These are phyloP conservation scores for Neofusicoccum sp. DNA, from an alignment of 2,329 filamentous ascomycete genomes.

Conservation along the genomic window DNA sequence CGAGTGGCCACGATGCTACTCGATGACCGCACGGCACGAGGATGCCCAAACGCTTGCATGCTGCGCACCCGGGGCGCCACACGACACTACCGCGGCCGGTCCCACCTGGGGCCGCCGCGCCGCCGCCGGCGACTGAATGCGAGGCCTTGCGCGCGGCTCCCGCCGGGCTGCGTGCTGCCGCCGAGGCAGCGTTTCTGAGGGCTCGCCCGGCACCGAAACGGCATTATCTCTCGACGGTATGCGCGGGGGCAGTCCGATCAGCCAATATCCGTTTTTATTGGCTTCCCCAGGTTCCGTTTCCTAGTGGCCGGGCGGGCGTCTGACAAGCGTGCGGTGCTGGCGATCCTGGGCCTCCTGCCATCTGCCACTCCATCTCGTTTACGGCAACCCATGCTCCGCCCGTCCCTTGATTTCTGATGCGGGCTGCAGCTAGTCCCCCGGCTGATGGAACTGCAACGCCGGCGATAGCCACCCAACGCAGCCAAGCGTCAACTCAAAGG, in stretches of 20 bases:
- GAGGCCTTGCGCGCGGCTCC: not conserved
- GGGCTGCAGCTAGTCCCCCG: constrained; percentile 14
- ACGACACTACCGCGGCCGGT: constrained; percentile 13
- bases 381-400: constrained; percentile 18
- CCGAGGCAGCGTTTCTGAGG: not conserved
- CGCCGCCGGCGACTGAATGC: not conserved
- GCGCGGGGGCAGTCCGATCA: constrained; percentile 25
- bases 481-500: constrained; percentile 18
- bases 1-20: not conserved
- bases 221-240: constrained; percentile 5
- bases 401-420: constrained; percentile 19
- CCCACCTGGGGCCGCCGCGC: constrained; percentile 4
- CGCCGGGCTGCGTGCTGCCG: not conserved
- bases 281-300: constrained; percentile 14
- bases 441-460: constrained; percentile 16
- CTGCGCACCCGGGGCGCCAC: constrained; percentile 14
- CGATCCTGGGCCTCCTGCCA: constrained; percentile 16
- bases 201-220: constrained; percentile 11
- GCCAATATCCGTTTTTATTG: constrained; percentile 39
- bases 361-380: constrained; percentile 20
- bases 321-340: constrained; percentile 19
- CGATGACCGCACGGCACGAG: constrained; percentile 15
- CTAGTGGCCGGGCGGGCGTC: constrained; percentile 14
- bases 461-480: constrained; percentile 17
- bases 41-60: constrained; percentile 9